Evolutionary conservation across 1,284 basidiomycete species (phyloP).

Genomic region (Jaminaea rosea): DNA sequence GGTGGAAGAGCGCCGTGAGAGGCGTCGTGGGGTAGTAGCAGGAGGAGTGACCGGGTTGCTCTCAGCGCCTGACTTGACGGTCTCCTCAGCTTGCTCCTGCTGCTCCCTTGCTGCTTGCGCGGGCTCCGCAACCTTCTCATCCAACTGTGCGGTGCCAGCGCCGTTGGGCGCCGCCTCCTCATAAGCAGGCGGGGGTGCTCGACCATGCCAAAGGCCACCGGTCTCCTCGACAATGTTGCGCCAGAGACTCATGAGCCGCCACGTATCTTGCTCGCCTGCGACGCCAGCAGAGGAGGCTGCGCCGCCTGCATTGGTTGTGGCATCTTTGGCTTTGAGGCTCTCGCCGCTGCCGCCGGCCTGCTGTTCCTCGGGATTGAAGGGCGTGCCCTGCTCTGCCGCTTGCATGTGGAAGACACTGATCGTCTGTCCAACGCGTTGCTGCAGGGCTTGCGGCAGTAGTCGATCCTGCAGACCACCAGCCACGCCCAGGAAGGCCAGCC

Average conservation of each 20-base stretch:
- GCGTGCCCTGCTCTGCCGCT: not conserved
- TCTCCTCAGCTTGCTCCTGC: not conserved
- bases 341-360: not conserved
- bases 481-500: not conserved
- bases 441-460: not conserved
- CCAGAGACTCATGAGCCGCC: slow-evolving; percentile 22
- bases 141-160: not conserved
- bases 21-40: not conserved
- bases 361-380: not conserved
- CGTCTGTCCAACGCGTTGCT: slow-evolving; percentile 17
- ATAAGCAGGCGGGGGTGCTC: not conserved
- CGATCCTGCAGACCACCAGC: slow-evolving; percentile 4
- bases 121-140: not conserved
- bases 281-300: not conserved
- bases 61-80: not conserved
- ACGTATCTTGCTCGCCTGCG: slow-evolving; percentile 13
- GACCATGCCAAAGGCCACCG: slow-evolving; percentile 3
- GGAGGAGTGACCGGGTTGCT: too few species aligned
- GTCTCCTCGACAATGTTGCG: slow-evolving; percentile 33
- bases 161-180: too few species aligned
- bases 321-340: not conserved
- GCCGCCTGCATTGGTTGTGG: slow-evolving; percentile 4
- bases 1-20: not conserved
- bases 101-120: not conserved
- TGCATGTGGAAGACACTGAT: slow-evolving; percentile 32